Percentiles rank a stretch among this genome's conserved stretches.
These are phyloP conservation scores for Claviceps sp. DNA, from an alignment of 2,329 filamentous ascomycete species.

Conservation along the genomic window DNA sequence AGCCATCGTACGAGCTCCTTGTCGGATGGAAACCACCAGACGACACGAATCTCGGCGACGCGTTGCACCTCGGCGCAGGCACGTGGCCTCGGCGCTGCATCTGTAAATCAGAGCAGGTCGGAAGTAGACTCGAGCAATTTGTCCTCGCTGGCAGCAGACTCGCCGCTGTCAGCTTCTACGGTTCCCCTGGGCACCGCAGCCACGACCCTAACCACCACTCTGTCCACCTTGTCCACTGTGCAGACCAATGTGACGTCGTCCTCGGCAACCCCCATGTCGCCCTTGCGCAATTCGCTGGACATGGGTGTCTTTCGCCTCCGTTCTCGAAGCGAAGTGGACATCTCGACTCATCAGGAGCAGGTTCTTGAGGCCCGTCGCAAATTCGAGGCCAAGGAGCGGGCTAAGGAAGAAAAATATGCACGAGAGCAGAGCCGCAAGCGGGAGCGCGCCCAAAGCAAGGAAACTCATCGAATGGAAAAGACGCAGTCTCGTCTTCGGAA, in stretches of 20 bases:
- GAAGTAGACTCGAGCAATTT: slow-evolving; percentile 29
- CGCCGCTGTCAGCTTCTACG: slow-evolving; percentile 17
- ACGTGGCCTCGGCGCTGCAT: slow-evolving; percentile 27
- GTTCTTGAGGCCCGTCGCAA: slow-evolving; percentile 48
- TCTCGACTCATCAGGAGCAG: slow-evolving; percentile 39
- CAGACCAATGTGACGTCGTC: slow-evolving; percentile 14
- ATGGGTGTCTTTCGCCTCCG: slow-evolving; percentile 43
- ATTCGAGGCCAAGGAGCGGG: slow-evolving; percentile 47
- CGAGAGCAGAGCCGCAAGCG: slow-evolving; percentile 43
- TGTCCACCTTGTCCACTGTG: slow-evolving; percentile 13
- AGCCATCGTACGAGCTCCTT: slow-evolving; percentile 21
- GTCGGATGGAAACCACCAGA: slow-evolving; percentile 18
- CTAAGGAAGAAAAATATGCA: slow-evolving; percentile 49
- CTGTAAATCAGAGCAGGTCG: slow-evolving; percentile 28
- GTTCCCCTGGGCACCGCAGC: slow-evolving; percentile 13
- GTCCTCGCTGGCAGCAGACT: slow-evolving; percentile 19
- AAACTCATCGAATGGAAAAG: slow-evolving; percentile 37
- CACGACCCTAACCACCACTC: slow-evolving; percentile 5
- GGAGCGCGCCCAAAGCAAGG: slow-evolving; percentile 44
- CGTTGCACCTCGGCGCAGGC: slow-evolving; percentile 16
- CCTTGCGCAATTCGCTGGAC: slow-evolving; percentile 46
- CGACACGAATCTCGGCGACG: slow-evolving; percentile 13
- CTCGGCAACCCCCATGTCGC: slow-evolving; percentile 29
- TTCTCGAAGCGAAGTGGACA: slow-evolving; percentile 46
- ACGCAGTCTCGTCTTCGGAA: slow-evolving; percentile 29